phyloP scores from a whole-genome alignment of 2,329 filamentous ascomycete genomes.

The Fusarium foetens region DNA sequence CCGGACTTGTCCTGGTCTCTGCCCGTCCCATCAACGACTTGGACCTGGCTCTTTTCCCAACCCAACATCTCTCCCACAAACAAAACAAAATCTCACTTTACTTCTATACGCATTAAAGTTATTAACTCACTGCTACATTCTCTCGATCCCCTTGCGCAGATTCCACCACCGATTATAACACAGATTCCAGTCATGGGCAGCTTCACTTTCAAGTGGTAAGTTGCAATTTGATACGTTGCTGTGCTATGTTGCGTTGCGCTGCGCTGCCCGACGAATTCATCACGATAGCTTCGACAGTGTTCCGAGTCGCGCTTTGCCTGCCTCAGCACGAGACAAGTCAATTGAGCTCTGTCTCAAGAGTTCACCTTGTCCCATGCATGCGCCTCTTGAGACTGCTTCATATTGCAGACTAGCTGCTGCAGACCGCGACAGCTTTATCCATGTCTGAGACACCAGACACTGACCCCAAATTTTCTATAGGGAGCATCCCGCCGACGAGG shows the following conservation, averaged over 20 bases:
- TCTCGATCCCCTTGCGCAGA: slow-evolving; percentile 21
- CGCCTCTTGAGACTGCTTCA: slow-evolving; percentile 8
- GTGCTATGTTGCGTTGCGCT: background rate
- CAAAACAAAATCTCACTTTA: slow-evolving; percentile 36
- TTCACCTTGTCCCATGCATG: background rate
- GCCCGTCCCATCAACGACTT: slow-evolving; percentile 29
- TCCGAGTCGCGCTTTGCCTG: slow-evolving; percentile 16
- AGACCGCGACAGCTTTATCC: slow-evolving; percentile 16
- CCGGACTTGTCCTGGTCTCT: slow-evolving; percentile 38
- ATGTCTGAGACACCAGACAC: slow-evolving; percentile 41
- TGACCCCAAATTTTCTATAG: slow-evolving; percentile 59
- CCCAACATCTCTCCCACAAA: slow-evolving; percentile 38
- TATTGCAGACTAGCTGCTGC: slow-evolving; percentile 19
- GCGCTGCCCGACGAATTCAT: slow-evolving; percentile 24
- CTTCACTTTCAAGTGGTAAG: slow-evolving; percentile 78
- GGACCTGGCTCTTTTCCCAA: slow-evolving; percentile 37
- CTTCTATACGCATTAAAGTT: slow-evolving; percentile 29
- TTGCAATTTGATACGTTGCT: slow-evolving; percentile 22
- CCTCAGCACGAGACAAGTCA: slow-evolving; percentile 8
- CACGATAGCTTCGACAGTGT: background rate
- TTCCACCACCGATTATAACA: slow-evolving; percentile 26
- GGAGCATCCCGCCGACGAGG: slow-evolving; percentile 84
- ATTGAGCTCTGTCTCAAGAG: slow-evolving; percentile 31
- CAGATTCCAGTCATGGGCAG: slow-evolving; percentile 65
- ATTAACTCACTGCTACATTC: slow-evolving; percentile 24